Evolutionary conservation across 163 green algal genomes (phyloP).

Genomic region (Coccomyxa subellipsoidea): DNA sequence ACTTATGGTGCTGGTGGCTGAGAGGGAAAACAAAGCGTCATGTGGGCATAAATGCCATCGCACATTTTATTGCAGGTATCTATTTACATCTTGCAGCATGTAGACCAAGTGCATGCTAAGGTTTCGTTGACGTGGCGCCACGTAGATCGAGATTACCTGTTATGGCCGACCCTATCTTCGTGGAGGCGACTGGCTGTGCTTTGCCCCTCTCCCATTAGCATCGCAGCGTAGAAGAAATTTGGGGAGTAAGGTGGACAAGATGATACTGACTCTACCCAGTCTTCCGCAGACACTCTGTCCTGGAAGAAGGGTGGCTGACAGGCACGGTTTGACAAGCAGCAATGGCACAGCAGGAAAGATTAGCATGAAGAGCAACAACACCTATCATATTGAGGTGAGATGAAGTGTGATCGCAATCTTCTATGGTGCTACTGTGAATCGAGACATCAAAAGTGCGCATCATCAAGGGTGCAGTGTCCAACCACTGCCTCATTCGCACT

Average conservation of each 20-base stretch:
- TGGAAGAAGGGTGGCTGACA: background rate
- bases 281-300: background rate
- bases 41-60: no score
- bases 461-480: background rate
- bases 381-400: conserved; percentile 7
- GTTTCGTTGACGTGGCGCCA: background rate
- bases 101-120: no score
- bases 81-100: no score
- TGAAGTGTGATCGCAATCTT: background rate
- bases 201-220: background rate
- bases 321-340: background rate
- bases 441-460: background rate
- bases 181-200: background rate
- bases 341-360: conserved; percentile 11
- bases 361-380: background rate
- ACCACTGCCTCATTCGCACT: background rate
- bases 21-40: no score
- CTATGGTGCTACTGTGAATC: background rate
- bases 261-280: background rate
- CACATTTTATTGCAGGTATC: no score
- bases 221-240: background rate
- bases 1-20: no score
- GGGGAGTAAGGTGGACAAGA: background rate
- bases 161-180: background rate
- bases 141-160: no score